Percentiles rank a stretch among this genome's conserved stretches.
These are phyloP conservation scores for Cladosporium velox DNA, from an alignment of 2,329 filamentous ascomycete species.

Conservation along the genomic window DNA sequence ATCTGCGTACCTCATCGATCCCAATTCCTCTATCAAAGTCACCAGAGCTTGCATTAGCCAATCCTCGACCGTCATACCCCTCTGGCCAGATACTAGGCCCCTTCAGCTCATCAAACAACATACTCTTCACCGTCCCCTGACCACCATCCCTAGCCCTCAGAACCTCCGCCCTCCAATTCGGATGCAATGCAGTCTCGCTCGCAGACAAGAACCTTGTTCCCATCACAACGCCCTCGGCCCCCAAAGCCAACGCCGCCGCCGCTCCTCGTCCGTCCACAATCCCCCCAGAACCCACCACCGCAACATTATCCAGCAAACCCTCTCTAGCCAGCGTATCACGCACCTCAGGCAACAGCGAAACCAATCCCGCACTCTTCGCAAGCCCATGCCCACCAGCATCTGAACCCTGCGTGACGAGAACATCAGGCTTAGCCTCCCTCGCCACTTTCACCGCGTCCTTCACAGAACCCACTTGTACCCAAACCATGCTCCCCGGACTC, in stretches of 20 bases:
- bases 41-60: constrained; percentile 57
- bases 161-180: constrained; percentile 52
- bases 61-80: constrained; percentile 58
- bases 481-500: constrained; percentile 50
- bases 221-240: constrained; percentile 57
- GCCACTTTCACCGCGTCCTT: constrained; percentile 54
- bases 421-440: constrained; percentile 51
- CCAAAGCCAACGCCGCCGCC: constrained; percentile 58
- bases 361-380: constrained; percentile 54
- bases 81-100: constrained; percentile 61
- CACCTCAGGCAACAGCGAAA: constrained; percentile 61
- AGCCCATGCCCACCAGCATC: constrained; percentile 68
- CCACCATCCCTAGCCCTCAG: constrained; percentile 53
- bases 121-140: constrained; percentile 51
- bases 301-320: constrained; percentile 36
- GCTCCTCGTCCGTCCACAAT: constrained; percentile 59
- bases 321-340: constrained; percentile 40
- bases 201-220: constrained; percentile 65
- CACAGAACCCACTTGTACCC: constrained; percentile 65
- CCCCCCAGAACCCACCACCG: constrained; percentile 58
- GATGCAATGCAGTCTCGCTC: constrained; percentile 48
- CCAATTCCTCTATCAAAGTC: constrained; percentile 26
- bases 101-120: constrained; percentile 55
- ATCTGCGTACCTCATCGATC: constrained; percentile 30
- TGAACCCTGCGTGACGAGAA: constrained; percentile 62